Evolutionary conservation across 176 grass and related monocot genomes (phyloP), one percentile per base, ranked within the genome.

Genomic region (Phragmites australis): DNA sequence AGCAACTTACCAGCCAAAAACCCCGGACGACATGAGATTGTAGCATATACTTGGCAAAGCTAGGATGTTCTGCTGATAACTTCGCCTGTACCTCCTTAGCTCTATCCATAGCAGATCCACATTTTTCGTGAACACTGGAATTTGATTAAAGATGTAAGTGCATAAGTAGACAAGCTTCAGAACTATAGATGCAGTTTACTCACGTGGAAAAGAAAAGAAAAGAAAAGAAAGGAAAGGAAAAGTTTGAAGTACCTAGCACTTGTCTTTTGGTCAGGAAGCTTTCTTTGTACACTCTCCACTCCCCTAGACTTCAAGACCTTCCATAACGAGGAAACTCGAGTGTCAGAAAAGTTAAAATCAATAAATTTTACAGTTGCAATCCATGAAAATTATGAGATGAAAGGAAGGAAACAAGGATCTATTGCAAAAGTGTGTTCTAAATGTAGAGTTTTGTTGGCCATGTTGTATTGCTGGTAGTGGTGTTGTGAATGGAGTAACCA

Each of bases 1-100:
- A 56, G 42, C 18, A 39, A 68, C 75, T 68, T 75, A 88, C 87
- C 76, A 88, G 60, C 81, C 87, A 88, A 88, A 88, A 88, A 34
- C 87, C 81, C 4, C 37, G 44, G 62, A 84, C 25, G 13, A 88
- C 87, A 84, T 88, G 87, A 60, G 87, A 88, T 45, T 61, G 76
- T 44, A 75, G 60, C 87, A 88, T 88, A 51, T 25, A 0, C 51
- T 79, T 88, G 61, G 44, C 19, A 60, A 88, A 84, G 51, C 75
- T 84, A 80, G 76, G 87, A 74, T 80, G 54, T 63, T 83, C 16
- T 68, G 68, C 9, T 68, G 68, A 68, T 74, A 88, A 75, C 68
- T 88, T 80, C 3, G 53, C 51, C 18, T 61, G 75, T 50, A 84
- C 13, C 61, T 80, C 87, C 32, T 67, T 16, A 59, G 86, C 86